Conservation (phyloP, 2,329 filamentous ascomycete species). For the Magnaporthiopsis poae region DNA sequence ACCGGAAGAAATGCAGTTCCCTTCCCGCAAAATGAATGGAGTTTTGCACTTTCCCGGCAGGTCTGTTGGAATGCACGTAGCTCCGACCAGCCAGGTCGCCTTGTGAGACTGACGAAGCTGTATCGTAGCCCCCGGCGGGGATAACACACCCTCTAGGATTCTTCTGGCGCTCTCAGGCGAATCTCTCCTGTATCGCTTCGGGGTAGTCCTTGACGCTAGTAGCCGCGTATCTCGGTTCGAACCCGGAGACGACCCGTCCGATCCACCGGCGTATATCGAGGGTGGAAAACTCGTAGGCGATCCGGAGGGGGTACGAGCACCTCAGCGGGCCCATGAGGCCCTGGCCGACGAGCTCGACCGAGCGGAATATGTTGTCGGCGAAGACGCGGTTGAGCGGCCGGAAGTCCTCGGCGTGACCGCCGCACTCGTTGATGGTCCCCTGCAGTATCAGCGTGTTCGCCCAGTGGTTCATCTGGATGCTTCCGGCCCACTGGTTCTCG, state of each 20-base stretch:
- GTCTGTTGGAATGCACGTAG: background rate
- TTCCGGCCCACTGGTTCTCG: constrained; percentile 23
- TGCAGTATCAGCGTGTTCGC: constrained; percentile 31
- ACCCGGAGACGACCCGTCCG: constrained; percentile 20
- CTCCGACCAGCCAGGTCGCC: no score
- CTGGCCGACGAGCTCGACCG: constrained; percentile 26
- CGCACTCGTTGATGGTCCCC: constrained; percentile 25
- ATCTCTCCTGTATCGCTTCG: background rate
- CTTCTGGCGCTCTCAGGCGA: background rate
- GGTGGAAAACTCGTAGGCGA: constrained; percentile 30
- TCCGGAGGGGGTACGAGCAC: constrained; percentile 27
- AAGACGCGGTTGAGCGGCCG: constrained; percentile 17
- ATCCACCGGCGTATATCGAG: constrained; percentile 26
- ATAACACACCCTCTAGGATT: no score
- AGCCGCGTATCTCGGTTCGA: constrained; percentile 25
- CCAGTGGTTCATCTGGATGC: constrained; percentile 28
- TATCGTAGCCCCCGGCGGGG: no score
- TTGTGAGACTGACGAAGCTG: no score
- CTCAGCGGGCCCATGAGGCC: constrained; percentile 30
- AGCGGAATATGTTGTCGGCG: constrained; percentile 25
- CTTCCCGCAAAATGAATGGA: no score
- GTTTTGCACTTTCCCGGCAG: no score
- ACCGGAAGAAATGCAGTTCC: no score
- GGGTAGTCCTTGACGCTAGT: constrained; percentile 14
- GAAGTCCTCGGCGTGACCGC: background rate